These are phyloP conservation scores for Yamadazyma olivae DNA, from an alignment of 805 yeast species.

Conservation along the genomic window DNA sequence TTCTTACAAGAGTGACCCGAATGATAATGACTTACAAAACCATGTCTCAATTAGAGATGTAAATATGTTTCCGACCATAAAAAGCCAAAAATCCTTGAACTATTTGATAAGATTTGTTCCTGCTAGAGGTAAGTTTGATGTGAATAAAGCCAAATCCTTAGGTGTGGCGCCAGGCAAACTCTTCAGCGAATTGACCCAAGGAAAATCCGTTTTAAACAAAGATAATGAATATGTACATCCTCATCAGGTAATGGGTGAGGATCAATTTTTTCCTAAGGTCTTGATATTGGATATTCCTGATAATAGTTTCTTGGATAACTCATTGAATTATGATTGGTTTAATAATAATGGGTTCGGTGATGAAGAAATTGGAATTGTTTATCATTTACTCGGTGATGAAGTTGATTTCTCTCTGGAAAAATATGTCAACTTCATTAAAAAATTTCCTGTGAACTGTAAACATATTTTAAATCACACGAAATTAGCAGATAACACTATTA, in stretches of 20 bases:
- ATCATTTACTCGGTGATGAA: conserved; percentile 72
- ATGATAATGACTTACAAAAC: conserved; percentile 36
- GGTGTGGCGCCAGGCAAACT: conserved; percentile 67
- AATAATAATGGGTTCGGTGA: conserved; percentile 21
- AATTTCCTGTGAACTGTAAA: conserved; percentile 48
- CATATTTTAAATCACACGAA: conserved; percentile 76
- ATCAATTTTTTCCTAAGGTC: conserved; percentile 55
- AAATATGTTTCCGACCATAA: neutral
- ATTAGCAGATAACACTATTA: conserved; percentile 58
- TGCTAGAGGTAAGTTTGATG: conserved; percentile 73
- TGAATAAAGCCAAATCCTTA: conserved; percentile 58
- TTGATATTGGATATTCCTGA: conserved; percentile 75
- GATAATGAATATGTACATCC: conserved; percentile 62
- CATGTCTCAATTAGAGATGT: conserved; percentile 22
- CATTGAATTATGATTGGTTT: conserved; percentile 32
- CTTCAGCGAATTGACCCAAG: conserved; percentile 58
- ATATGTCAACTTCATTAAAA: conserved; percentile 49
- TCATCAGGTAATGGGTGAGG: conserved; percentile 67
- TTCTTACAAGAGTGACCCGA: conserved; percentile 35
- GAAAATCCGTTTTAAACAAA: conserved; percentile 52
- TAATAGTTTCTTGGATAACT: conserved; percentile 33
- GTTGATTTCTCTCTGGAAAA: conserved; percentile 43
- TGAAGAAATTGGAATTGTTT: conserved; percentile 52
- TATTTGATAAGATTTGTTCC: conserved; percentile 68
- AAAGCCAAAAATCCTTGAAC: conserved; percentile 49